phyloP scores from a whole-genome alignment of 257 asterid species.

The Ocimum tenuiflorum region DNA sequence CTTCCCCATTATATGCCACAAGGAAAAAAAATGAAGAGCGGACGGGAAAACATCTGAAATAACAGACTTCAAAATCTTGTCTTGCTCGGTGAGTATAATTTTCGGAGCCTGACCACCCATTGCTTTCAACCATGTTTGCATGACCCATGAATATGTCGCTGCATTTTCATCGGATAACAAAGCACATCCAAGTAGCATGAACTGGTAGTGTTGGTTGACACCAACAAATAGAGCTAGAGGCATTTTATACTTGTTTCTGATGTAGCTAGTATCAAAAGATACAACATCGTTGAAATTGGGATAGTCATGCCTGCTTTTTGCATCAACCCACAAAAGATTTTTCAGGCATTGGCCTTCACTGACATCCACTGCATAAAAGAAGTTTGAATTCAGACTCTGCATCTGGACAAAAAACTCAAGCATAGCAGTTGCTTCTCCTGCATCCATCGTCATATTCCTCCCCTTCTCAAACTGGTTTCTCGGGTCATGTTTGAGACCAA shows the following conservation, averaged over 20 bases:
- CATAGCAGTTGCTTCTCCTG: slow-evolving; percentile 45
- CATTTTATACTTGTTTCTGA: slow-evolving; percentile 78
- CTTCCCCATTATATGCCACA: slow-evolving; percentile 78
- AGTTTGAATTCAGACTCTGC: slow-evolving; percentile 72
- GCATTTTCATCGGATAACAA: slow-evolving; percentile 70
- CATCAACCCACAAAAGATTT: slow-evolving; percentile 84
- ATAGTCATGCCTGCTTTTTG: slow-evolving; percentile 86
- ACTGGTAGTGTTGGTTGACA: slow-evolving; percentile 94
- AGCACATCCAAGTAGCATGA: slow-evolving; percentile 91
- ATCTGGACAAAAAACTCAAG: slow-evolving; percentile 68
- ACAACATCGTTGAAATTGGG: slow-evolving; percentile 64
- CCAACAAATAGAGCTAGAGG: slow-evolving; percentile 78
- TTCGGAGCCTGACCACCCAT: slow-evolving; percentile 85
- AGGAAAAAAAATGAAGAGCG: slow-evolving; percentile 51
- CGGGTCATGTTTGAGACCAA: slow-evolving; percentile 63
- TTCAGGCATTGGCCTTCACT: slow-evolving; percentile 72
- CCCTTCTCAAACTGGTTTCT: slow-evolving; percentile 65
- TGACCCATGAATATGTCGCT: slow-evolving; percentile 72
- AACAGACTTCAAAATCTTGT: slow-evolving; percentile 47
- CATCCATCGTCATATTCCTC: slow-evolving; percentile 57
- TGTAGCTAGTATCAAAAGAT: slow-evolving; percentile 75
- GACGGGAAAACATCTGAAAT: slow-evolving; percentile 60
- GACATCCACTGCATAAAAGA: slow-evolving; percentile 71
- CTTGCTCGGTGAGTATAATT: slow-evolving; percentile 72
- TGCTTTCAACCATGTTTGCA: slow-evolving; percentile 80